A percentile compares a stretch with the other conserved stretches of the same genome.
Conservation (phyloP, 768 basidiomycete genomes). For the Boletus reticulatus region DNA sequence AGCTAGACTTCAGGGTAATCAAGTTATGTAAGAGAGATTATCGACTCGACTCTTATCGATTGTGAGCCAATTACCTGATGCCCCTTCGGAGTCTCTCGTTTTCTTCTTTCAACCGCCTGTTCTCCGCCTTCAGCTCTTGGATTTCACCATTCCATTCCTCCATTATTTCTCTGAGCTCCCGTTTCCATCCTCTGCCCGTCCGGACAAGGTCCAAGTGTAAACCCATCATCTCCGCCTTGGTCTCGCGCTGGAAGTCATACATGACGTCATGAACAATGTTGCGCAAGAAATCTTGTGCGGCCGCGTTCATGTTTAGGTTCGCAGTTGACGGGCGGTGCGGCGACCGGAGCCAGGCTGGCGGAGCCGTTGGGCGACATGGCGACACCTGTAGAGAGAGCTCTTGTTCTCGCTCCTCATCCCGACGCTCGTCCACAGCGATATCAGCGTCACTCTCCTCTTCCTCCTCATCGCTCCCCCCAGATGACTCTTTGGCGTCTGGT, state of each 20-base stretch:
- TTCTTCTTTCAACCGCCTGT: slow-evolving; percentile 59
- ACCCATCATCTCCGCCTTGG: slow-evolving; percentile 68
- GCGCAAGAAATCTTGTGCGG: slow-evolving; percentile 57
- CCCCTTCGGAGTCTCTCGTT: slow-evolving; percentile 55
- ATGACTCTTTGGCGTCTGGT: slow-evolving; percentile 26
- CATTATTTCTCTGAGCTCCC: slow-evolving; percentile 59
- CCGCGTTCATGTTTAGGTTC: slow-evolving; percentile 28
- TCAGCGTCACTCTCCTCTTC: slow-evolving; percentile 1
- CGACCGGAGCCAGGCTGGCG: slow-evolving; percentile 39
- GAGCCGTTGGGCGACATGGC: slow-evolving; percentile 43
- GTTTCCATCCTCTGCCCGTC: slow-evolving; percentile 69
- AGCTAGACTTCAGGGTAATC: too few relatives aligned
- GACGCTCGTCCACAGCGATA: slow-evolving; percentile 3
- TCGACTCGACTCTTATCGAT: too few relatives aligned
- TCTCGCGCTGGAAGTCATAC: slow-evolving; percentile 70
- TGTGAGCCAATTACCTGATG: slow-evolving; percentile 25
- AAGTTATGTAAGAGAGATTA: too few relatives aligned
- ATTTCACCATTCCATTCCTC: slow-evolving; percentile 62
- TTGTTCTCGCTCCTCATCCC: slow-evolving; percentile 26
- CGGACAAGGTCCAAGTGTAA: slow-evolving; percentile 71
- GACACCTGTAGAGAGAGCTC: slow-evolving; percentile 57
- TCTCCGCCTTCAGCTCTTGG: slow-evolving; percentile 42
- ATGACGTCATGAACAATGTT: slow-evolving; percentile 68
- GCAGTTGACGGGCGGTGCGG: slow-evolving; percentile 33
- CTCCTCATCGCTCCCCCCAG: slow-evolving; percentile 13